Evolutionary conservation across 768 basidiomycete species (phyloP).

Genomic region (Tricholoma terreum): DNA sequence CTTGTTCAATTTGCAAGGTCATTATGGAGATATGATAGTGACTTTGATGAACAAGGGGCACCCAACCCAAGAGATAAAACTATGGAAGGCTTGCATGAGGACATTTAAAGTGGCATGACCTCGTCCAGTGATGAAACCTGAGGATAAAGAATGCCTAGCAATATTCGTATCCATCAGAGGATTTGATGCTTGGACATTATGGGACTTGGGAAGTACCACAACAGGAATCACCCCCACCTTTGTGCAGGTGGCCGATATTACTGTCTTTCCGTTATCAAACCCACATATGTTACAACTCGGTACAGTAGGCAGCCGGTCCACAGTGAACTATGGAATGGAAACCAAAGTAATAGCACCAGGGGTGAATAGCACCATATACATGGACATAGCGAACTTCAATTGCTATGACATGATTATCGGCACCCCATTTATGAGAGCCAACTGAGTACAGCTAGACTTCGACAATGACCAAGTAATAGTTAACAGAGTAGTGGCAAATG

Average conservation of each 20-base stretch:
- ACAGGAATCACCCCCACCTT: conserved; percentile 12
- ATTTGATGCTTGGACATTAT: conserved; percentile 15
- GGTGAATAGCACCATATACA: conserved; percentile 11
- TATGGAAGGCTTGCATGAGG: no score
- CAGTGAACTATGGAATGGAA: conserved; percentile 24
- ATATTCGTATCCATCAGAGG: conserved; percentile 9
- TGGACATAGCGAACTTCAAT: conserved; percentile 35
- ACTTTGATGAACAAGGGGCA: background rate
- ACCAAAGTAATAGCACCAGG: conserved; percentile 8
- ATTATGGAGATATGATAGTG: background rate
- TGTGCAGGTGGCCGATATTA: conserved; percentile 10
- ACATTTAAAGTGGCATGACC: no score
- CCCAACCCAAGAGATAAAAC: no score
- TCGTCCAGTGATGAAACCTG: no score
- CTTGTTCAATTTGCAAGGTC: background rate
- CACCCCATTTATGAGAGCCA: conserved; percentile 26
- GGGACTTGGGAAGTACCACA: conserved; percentile 21
- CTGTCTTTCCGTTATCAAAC: conserved; percentile 8
- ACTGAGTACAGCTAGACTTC: conserved; percentile 23
- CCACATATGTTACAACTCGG: conserved; percentile 29
- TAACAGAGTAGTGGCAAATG: background rate
- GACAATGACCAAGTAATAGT: conserved; percentile 8
- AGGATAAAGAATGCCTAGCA: background rate
- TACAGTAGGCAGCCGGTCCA: conserved; percentile 25
- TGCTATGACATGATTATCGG: conserved; percentile 35